Evolutionary conservation across 305 asterid species (phyloP), one percentile per base, ranked within the genome.

Genomic region (Fraxinus albicans): DNA sequence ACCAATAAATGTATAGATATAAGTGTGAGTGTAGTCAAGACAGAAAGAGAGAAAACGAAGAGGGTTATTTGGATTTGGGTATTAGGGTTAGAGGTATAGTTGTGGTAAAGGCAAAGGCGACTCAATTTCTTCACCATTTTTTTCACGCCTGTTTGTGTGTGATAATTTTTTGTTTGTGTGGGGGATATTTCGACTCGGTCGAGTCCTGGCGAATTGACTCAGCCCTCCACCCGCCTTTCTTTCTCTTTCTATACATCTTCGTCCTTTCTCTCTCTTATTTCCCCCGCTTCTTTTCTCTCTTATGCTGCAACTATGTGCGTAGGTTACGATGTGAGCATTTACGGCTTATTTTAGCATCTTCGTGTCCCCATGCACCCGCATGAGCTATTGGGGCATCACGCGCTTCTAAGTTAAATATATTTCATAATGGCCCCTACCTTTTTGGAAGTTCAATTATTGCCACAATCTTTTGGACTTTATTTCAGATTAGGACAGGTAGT

Each of bases 121-220:
- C 88, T 73, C 89, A 90, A 88, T 85, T 89, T 94, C 98, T 93
- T 91, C 97, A 89, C 99, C 97, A 93, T 95, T 90, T 91, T 91
- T 89, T 89, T 89, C 88, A 88, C 90, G 74, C 90, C 86, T 87
- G 83, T 79, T 83, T 87, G 90, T 78, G 86, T 77, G 88, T 77
- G 85, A 79, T 85, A 74, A 81, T 40, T 40, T 80, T 84, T 83
- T 77, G 88, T 87, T 82, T 82, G 86, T 42, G 86, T 81, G 80
- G 84, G 85, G 87, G 85, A 38, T 84, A 82, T 65, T 85, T 60
- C 84, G 88, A 85, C 89, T 88, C 90, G 53, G 85, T 58, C 76
- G 76, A 79, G 83, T 74, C 87, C 85, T 44, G 89, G 35, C 89
- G 90, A 86, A 88, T 85, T 89, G 89, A 88, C 92, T 88, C 91